These are phyloP conservation scores for Podila epigama DNA, from an alignment of 192 early-diverging fungal genomes.

Conservation along the genomic window DNA sequence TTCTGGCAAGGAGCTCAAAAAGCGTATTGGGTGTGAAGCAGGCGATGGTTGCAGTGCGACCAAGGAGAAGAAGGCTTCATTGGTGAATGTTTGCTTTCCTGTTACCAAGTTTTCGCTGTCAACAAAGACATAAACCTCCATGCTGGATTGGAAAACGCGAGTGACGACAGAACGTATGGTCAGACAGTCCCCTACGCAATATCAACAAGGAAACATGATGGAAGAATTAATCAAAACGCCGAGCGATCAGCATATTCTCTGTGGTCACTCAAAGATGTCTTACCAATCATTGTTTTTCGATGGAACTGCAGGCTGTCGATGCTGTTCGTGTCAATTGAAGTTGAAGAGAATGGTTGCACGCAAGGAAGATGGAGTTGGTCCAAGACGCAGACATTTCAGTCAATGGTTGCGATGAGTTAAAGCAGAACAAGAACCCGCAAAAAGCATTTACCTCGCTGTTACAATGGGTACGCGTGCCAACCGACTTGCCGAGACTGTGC, in stretches of 20 bases:
- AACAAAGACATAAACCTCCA: conserved; percentile 65
- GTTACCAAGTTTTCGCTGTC: conserved; percentile 62
- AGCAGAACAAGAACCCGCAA: background rate
- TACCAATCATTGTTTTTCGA: conserved; percentile 58
- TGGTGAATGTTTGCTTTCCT: conserved; percentile 63
- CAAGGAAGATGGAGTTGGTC: too few relatives aligned
- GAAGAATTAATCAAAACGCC: too few relatives aligned
- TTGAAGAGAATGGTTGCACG: background rate
- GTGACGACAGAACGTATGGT: conserved; percentile 64
- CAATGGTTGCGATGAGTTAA: background rate
- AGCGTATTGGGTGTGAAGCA: background rate
- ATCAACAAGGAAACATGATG: too few relatives aligned
- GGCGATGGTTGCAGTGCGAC: conserved; percentile 29
- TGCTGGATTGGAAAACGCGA: conserved; percentile 58
- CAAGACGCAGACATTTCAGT: too few relatives aligned
- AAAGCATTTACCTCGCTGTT: conserved; percentile 58
- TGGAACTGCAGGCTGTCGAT: conserved; percentile 67
- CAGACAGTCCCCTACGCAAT: conserved; percentile 54
- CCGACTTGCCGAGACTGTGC: conserved; percentile 64
- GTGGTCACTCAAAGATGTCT: too few relatives aligned
- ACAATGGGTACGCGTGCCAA: conserved; percentile 60
- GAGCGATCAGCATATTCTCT: too few relatives aligned
- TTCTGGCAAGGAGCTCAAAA: conserved; percentile 14
- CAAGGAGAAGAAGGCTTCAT: conserved; percentile 67
- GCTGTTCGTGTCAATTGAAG: too few relatives aligned